A percentile compares a stretch with the other conserved stretches of the same genome.
phyloP scores from a whole-genome alignment of 2,329 filamentous ascomycete species.

The Trichothecium roseum region DNA sequence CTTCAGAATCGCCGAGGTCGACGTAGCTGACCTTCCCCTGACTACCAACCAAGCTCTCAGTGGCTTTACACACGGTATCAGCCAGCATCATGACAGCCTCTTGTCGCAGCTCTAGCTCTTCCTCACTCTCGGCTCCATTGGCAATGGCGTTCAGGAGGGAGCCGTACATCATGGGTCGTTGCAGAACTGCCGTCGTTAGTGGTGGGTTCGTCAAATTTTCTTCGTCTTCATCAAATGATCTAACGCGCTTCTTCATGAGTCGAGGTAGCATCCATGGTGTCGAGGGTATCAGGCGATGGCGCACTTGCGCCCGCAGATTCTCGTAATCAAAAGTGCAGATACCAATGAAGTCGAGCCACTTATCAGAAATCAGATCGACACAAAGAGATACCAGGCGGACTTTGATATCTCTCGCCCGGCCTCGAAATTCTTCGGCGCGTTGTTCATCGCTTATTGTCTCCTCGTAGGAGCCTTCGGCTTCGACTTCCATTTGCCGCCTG shows the following conservation, averaged over 20 bases:
- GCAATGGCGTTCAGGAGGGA: background rate
- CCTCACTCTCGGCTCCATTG: background rate
- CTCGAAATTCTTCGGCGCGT: background rate
- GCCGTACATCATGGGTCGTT: too few species aligned
- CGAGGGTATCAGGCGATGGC: too few species aligned
- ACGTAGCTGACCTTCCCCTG: too few species aligned
- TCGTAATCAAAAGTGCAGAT: slow-evolving; percentile 1
- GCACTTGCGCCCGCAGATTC: background rate
- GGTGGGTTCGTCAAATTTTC: too few species aligned
- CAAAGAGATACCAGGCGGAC: background rate
- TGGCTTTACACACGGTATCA: background rate
- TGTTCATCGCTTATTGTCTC: background rate
- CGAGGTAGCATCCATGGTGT: too few species aligned
- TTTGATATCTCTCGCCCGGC: background rate
- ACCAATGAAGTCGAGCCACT: background rate
- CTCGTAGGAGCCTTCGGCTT: background rate
- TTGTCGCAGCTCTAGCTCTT: background rate
- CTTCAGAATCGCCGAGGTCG: too few species aligned
- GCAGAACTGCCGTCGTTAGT: too few species aligned
- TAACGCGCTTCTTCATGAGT: too few species aligned
- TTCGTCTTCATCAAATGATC: too few species aligned
- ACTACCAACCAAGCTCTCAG: background rate
- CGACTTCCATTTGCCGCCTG: too few species aligned
- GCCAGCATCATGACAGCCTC: background rate
- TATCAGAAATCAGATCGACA: background rate